Evolutionary conservation across 2,329 filamentous ascomycete genomes (phyloP).

Genomic region (Verticillium nubilum): DNA sequence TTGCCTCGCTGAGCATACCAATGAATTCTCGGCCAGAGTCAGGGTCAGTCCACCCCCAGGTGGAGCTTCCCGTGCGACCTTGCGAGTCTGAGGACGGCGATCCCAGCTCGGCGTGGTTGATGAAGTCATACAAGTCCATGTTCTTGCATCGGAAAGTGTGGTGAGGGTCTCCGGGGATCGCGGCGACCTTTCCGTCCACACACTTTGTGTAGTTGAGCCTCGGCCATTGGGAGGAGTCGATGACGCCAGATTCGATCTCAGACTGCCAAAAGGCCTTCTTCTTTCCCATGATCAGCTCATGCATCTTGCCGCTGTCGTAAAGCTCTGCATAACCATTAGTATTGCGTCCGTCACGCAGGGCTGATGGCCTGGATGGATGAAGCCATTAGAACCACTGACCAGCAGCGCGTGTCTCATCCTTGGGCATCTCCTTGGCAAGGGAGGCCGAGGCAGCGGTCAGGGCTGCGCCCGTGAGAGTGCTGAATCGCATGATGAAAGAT

Average conservation of each 20-base stretch:
- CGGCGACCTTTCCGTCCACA: constrained; percentile 10
- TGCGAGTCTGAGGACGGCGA: constrained; percentile 19
- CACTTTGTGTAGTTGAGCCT: constrained; percentile 8
- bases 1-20: neutral
- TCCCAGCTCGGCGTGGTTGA: constrained; percentile 45
- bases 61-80: constrained; percentile 19
- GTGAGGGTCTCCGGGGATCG: constrained; percentile 10
- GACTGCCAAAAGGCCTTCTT: constrained; percentile 1
- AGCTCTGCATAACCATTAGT: neutral
- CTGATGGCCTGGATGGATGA: no score
- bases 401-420: constrained; percentile 19
- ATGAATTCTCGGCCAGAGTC: constrained; percentile 24
- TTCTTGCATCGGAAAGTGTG: constrained; percentile 14
- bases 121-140: constrained; percentile 41
- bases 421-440: constrained; percentile 22
- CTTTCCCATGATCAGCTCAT: constrained; percentile 4
- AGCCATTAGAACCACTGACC: constrained; percentile 1
- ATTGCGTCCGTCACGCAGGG: no score
- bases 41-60: constrained; percentile 36
- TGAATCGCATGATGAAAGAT: constrained; percentile 11
- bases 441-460: neutral
- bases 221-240: constrained; percentile 8
- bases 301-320: constrained; percentile 3
- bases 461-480: neutral
- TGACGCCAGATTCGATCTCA: constrained; percentile 1